phyloP scores from a whole-genome alignment of 2,329 filamentous ascomycete species.

The Fusarium cicatricum region DNA sequence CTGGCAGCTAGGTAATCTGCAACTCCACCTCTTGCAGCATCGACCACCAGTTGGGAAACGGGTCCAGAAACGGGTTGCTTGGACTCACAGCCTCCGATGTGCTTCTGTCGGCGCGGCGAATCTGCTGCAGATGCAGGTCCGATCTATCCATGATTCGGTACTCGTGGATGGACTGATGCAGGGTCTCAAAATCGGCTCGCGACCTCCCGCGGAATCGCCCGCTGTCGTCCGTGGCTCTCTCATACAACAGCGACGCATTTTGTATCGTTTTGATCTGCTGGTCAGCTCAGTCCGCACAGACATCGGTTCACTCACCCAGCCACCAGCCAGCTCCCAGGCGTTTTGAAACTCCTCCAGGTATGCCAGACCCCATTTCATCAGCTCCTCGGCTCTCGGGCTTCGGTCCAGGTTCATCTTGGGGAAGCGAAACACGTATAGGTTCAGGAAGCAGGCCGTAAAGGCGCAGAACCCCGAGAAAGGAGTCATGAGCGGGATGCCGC shows the following conservation, averaged over 20 bases:
- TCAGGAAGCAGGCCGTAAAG: slow-evolving; percentile 54
- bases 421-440: slow-evolving; percentile 51
- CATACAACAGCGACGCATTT: slow-evolving; percentile 30
- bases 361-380: slow-evolving; percentile 34
- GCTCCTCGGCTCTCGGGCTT: slow-evolving; percentile 20
- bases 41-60: slow-evolving; percentile 39
- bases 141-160: slow-evolving; percentile 32
- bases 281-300: slow-evolving; percentile 2
- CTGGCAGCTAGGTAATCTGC: too few relatives aligned
- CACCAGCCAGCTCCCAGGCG: slow-evolving; percentile 34
- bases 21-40: slow-evolving; percentile 39
- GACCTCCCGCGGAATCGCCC: slow-evolving; percentile 28
- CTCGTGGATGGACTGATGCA: slow-evolving; percentile 35
- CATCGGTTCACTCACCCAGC: slow-evolving; percentile 42
- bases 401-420: slow-evolving; percentile 50
- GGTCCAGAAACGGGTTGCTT: slow-evolving; percentile 10
- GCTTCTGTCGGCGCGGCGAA: slow-evolving; percentile 33
- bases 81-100: background rate
- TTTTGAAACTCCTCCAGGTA: slow-evolving; percentile 37
- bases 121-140: slow-evolving; percentile 34
- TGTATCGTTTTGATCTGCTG: slow-evolving; percentile 37
- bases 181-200: slow-evolving; percentile 31
- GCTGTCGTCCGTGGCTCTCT: slow-evolving; percentile 33
- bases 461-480: slow-evolving; percentile 57
- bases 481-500: slow-evolving; percentile 48